These are phyloP conservation scores for Escallonia rubra DNA, from an alignment of 129 eudicot species.

Conservation along the genomic window DNA sequence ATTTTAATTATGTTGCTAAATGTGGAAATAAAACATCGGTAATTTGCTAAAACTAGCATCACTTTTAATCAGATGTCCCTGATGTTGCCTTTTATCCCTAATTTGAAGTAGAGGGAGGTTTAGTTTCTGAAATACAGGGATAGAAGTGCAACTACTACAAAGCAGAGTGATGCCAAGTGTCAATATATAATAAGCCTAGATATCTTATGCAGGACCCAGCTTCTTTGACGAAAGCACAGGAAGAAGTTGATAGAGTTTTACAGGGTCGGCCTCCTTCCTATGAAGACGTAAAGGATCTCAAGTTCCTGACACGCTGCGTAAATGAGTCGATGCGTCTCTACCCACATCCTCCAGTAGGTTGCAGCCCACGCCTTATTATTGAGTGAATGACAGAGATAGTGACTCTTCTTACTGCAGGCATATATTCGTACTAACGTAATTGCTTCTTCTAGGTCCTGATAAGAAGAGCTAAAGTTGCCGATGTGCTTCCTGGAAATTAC, in stretches of 20 bases:
- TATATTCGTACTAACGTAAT: neutral
- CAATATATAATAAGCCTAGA: neutral
- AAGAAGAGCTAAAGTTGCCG: conserved; percentile 78
- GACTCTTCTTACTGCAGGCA: neutral
- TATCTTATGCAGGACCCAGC: conserved; percentile 50
- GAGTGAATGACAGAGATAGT: neutral
- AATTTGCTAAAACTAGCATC: too few relatives aligned
- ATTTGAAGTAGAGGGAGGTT: too few relatives aligned
- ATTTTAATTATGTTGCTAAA: too few relatives aligned
- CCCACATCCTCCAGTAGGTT: conserved; percentile 93
- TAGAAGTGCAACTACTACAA: too few relatives aligned
- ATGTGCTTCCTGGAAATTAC: conserved; percentile 88
- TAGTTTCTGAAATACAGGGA: too few relatives aligned
- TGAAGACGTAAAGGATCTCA: conserved; percentile 74
- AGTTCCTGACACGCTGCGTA: conserved; percentile 85
- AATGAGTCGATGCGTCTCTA: conserved; percentile 89
- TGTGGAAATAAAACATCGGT: too few relatives aligned
- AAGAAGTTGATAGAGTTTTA: conserved; percentile 85
- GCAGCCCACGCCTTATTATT: neutral
- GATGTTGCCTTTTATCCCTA: too few relatives aligned
- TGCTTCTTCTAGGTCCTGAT: conserved; percentile 57
- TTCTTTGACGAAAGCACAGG: conserved; percentile 71
- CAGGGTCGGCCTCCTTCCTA: conserved; percentile 75
- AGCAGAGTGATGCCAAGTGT: too few relatives aligned
- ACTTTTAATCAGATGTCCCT: too few relatives aligned